Evolutionary conservation across 192 early-diverging fungal species (phyloP), one percentile per base, ranked within the genome.

Genomic region (Dissophora ornata): DNA sequence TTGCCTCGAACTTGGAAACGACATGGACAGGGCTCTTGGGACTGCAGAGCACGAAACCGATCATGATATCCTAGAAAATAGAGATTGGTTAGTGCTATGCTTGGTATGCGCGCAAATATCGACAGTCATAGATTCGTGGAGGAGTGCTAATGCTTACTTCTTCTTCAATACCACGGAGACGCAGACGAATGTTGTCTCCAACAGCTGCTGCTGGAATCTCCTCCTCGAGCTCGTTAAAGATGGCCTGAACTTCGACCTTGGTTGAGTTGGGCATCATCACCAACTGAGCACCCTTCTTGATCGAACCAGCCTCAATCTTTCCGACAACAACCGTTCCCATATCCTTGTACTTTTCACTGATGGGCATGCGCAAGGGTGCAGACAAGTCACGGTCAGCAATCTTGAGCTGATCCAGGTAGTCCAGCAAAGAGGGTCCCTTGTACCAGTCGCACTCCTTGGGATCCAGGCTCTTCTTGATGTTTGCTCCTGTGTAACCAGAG

Each of bases 321-420:
- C 98, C 98, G 16, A 90, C 90, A 34, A 98, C 87, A 36, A 99
- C 81, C 2, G 95, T 97, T 57, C 98, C 98, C 97, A 98, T 97
- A 74, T 99, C 96, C 90, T 93, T 94, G 87, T 94, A 95, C 74
- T 96, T 98, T 79, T 97, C 97, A 63, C 91, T 87, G 73, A 99
- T 90, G 49, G 98, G 95, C 80, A 99, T 92, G 80, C 97, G 90
- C 61, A 99, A 80, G 18, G 97, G 96, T 1, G 91, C 94, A 71
- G 90, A 86, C 47, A 92, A 81, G 65, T 97, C 96, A 77, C 97
- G 90, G 62, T 97, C 95, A 4, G 90, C 81, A 25, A 94, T 80
- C 65, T 92, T 84, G 85, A 96, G 84, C 29, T 66, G 68, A 80
- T 99, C 96, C 44, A 99, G 84, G 30, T 90, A 88, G 67, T 92